Base-by-base conservation (phyloP, 306 rosid genomes). In the Spatholobus suberectus region DNA sequence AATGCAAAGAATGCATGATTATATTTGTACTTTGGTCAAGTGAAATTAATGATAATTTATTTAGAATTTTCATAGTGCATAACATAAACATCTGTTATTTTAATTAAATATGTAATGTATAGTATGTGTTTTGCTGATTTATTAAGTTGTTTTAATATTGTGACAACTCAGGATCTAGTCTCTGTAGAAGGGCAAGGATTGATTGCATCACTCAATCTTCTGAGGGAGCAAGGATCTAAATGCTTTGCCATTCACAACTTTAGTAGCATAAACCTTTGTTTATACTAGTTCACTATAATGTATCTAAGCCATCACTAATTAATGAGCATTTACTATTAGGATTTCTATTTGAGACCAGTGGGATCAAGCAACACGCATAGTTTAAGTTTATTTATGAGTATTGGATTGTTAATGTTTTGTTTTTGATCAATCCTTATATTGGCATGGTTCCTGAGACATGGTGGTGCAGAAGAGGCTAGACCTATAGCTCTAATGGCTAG, bases 361-460 rank as follows among this genome's bases (percentile, higher is more conserved):
- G 69, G 74, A 69, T 71, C 49, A 77, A 78, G 80, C 52, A 15
- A 76, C 15, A 18, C 69, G 47, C 3, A 71, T 49, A 41, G 61
- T 68, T 78, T 80, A 29, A 17, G 65, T 80, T 81, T 78, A 72
- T 63, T 70, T 59, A 63, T 61, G 61, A 66, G 49, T 65, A 10
- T 71, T 52, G 73, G 66, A 32, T 58, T 80, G 70, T 75, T 49
- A 84, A 51, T 77, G 76, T 79, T 70, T 65, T 71, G 83, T 37
- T 79, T 63, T 82, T 83, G 82, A 81, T 76, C 59, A 40, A 59
- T 82, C 67, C 68, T 80, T 76, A 72, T 72, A 73, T 86, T 86
- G 94, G 85, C 81, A 92, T 94, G 97, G 81, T 91, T 90, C 85
- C 94, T 78, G 79, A 83, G 92, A 89, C 72, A 95, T 95, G 98